Evolutionary conservation across 495 filamentous ascomycete species (phyloP).

Genomic region (Aspergillus incahuasiensis): DNA sequence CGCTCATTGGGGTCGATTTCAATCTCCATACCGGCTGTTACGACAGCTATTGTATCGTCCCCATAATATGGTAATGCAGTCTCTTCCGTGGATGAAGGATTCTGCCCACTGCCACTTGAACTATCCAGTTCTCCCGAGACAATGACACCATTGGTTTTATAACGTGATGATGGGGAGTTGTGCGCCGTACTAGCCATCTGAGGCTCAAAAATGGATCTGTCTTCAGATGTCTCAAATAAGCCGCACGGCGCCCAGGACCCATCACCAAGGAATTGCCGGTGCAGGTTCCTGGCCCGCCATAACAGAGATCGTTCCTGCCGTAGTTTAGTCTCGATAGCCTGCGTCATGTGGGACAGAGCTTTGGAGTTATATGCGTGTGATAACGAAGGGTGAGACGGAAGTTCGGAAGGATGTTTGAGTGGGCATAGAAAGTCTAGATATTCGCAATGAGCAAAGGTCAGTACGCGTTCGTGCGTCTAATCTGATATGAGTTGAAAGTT

Average conservation of each 20-base stretch:
- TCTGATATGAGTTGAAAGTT: conserved; percentile 4
- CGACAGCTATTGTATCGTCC: not conserved
- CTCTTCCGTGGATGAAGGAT: conserved; percentile 7
- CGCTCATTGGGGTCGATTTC: conserved; percentile 24
- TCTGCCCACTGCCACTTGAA: conserved; percentile 10
- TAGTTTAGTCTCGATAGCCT: conserved; percentile 62
- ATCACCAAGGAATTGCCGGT: conserved; percentile 75
- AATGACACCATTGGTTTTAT: conserved; percentile 14
- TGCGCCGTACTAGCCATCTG: conserved; percentile 16
- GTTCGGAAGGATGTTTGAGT: conserved; percentile 77
- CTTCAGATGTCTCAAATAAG: conserved; percentile 34
- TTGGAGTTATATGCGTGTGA: conserved; percentile 77
- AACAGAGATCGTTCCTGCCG: conserved; percentile 71
- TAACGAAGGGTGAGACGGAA: conserved; percentile 77
- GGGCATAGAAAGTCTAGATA: conserved; percentile 76
- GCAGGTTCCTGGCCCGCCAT: conserved; percentile 72
- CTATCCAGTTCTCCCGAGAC: conserved; percentile 9
- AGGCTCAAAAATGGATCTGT: conserved; percentile 40
- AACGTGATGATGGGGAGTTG: conserved; percentile 17
- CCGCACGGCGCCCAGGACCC: conserved; percentile 72
- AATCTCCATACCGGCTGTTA: conserved; percentile 42
- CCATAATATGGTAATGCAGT: conserved; percentile 13
- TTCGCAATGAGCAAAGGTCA: conserved; percentile 6
- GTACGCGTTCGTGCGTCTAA: not conserved
- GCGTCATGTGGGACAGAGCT: conserved; percentile 73